These are phyloP conservation scores for Ilyonectria mors-panacis DNA, from an alignment of 2,329 filamentous ascomycete species.

Conservation along the genomic window DNA sequence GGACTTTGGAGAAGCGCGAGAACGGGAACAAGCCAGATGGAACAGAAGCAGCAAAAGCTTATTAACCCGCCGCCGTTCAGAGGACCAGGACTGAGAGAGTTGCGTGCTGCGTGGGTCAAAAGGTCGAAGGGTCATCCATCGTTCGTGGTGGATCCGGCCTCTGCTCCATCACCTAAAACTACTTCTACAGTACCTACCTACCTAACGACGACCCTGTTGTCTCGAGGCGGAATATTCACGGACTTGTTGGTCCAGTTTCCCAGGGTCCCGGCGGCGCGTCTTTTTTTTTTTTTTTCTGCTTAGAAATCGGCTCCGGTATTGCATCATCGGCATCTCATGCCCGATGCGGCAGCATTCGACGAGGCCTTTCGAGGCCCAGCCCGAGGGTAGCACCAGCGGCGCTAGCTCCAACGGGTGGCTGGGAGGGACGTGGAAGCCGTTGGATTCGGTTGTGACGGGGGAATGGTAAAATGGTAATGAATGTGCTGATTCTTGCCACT, in stretches of 20 bases:
- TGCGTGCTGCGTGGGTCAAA: slow-evolving; percentile 28
- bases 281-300: slow-evolving; percentile 39
- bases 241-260: neutral
- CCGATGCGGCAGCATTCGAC: slow-evolving; percentile 33
- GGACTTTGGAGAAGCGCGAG: slow-evolving; percentile 1
- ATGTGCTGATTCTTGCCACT: neutral
- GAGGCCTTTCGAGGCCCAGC: slow-evolving; percentile 10
- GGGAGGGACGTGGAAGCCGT: slow-evolving; percentile 5
- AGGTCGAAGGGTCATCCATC: slow-evolving; percentile 14
- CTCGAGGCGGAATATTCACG: neutral
- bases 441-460: neutral
- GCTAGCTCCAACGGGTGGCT: slow-evolving; percentile 39
- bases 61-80: slow-evolving; percentile 30
- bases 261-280: neutral
- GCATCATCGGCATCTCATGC: slow-evolving; percentile 43
- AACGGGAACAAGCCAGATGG: slow-evolving; percentile 1
- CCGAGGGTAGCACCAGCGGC: slow-evolving; percentile 16
- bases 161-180: neutral
- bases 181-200: neutral
- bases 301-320: slow-evolving; percentile 49
- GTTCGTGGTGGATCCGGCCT: slow-evolving; percentile 14
- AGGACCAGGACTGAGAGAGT: slow-evolving; percentile 30
- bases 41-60: slow-evolving; percentile 34
- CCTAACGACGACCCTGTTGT: neutral
- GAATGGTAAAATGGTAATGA: neutral